Evolutionary conservation across 768 basidiomycete species (phyloP), one percentile per base, ranked within the genome.

Genomic region (Lentinula detonsa): DNA sequence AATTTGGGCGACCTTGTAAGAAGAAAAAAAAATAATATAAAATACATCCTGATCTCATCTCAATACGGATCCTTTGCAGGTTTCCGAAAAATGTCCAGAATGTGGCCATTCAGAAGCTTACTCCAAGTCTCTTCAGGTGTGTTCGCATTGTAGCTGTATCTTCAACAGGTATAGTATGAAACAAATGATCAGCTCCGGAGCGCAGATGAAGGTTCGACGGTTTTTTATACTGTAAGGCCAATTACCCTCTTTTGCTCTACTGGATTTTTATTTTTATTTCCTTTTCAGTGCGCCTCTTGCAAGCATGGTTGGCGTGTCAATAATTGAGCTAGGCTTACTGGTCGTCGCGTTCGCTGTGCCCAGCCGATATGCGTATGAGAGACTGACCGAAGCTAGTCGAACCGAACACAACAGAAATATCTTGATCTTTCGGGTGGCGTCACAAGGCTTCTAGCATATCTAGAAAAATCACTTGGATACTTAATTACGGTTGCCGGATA

Each of bases 121-220:
- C 67, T 93, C 93, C 64, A 90, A 93, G 74, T 91, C 94, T 72
- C 85, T 88, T 74, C 93, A 95, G 82, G 89, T 90, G 63, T 52
- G 82, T 70, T 16, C 9, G 49, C 16, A 57, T 62, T 13, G 16
- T 39, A 34, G 45, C 23, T 40, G 45, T 35, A 43, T 16, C 23
- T 37, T 46, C 45, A n/a, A 53, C 16, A 21, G 39, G 56, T 23
- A 60, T 51, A 39, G 31, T 35, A 57, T 56, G 43, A 9, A 21
- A 15, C 34, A 15, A 13, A 11, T 23, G 35, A 37, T 43, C 70
- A 92, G 90, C 76, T 91, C 71, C 85, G 94, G 54, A 91, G 92
- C 65, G 95, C 93, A 42, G 95, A 96, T 73, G 95, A 96, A 79
- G 95, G 95, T 3, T 91, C 92, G 35, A 97, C 94, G 11, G 87